Evolutionary conservation across 495 filamentous ascomycete species (phyloP).

Genomic region (Schizothecium vesticola): DNA sequence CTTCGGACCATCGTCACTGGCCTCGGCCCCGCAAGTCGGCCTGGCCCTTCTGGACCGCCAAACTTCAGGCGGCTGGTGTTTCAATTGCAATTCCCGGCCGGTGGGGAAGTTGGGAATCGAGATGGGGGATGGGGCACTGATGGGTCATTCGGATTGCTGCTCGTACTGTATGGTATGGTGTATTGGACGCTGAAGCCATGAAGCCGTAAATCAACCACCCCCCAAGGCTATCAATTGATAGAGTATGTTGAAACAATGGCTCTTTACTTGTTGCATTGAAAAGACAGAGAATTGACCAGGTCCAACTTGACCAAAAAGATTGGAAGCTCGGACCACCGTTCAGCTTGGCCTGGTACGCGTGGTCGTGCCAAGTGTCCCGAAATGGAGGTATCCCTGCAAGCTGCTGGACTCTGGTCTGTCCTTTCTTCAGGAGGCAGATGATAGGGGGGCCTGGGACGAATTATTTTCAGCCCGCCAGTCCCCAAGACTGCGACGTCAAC

Average conservation of each 20-base stretch:
- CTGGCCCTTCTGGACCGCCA: not conserved
- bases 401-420: conserved; percentile 8
- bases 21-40: not conserved
- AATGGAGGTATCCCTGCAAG: conserved; percentile 13
- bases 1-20: not conserved
- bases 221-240: no score
- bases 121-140: not conserved
- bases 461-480: conserved; percentile 7
- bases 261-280: not conserved
- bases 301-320: not conserved
- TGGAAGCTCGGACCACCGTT: conserved; percentile 26
- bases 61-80: not conserved
- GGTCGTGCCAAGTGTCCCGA: conserved; percentile 29
- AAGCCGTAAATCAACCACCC: not conserved
- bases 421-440: conserved; percentile 15
- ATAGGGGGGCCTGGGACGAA: conserved; percentile 17
- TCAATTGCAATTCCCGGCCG: not conserved
- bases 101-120: not conserved
- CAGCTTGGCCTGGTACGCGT: not conserved
- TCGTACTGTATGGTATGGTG: not conserved
- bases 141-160: not conserved
- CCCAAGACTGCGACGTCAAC: not conserved
- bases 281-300: not conserved
- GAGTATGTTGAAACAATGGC: no score
- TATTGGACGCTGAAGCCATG: not conserved